Base-by-base conservation (phyloP, 192 early-diverging fungal species). In the Coemansia sp. region DNA sequence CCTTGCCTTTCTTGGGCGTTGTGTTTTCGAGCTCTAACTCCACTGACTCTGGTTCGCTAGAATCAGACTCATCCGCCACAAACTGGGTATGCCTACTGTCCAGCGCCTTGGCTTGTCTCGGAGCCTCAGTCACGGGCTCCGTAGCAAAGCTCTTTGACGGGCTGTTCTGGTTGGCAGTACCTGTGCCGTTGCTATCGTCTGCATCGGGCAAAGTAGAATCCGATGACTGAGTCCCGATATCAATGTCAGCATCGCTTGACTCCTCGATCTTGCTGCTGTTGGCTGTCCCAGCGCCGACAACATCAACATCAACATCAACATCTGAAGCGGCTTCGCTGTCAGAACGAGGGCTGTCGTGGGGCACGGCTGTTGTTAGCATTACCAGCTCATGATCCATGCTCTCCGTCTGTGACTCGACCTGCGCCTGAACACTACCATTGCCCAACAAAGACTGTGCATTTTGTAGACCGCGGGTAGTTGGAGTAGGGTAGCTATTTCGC, bases 21-120 rank as follows among this genome's bases (percentile, higher is more conserved):
- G 16, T 46, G 5, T 14, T 5, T 14, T 53, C 51, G 24, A 21
- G 51, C 24, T 53, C 51, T 15, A 53, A 16, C 51, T 53, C 51
- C 24, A 53, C 51, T 0, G 51, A 53, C 51, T 53, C 51, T 53
- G 51, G 23, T 15, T 53, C 51, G 51, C 51, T 53, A 16, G 51
- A 53, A 10, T 53, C 51, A 9, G 21, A 14, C 8, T 26, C 51
- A 9, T 26, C 51, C 11, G 44, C 18, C 16, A 1, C 44, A 46
- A 11, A 18, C 18, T 6, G 7, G 48, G 18, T n/a, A 21, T 49
- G n/a, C 48, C 12, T 11, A 21, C 23, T 26, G 14, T 26, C n/a
- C 14, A 21, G 15, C 46, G n/a, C 46, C 14, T 20, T 20, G 16
- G 46, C 15, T 6, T 18, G n/a, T 18, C 46, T 7, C 8, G 46